phyloP scores from a whole-genome alignment of 106 monocot species.

The Dendrobium catenatum region DNA sequence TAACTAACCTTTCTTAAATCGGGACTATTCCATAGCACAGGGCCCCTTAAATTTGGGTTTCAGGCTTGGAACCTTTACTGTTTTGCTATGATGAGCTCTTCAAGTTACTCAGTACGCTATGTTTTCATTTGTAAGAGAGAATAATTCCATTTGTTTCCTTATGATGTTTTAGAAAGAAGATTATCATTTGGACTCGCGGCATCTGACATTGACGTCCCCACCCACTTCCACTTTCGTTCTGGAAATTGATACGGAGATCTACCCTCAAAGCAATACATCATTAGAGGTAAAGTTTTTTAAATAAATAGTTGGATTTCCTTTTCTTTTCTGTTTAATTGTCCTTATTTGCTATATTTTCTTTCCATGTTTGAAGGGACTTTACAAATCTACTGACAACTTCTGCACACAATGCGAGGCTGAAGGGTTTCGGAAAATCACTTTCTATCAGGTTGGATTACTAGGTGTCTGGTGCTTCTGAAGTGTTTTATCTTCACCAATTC shows the following conservation, averaged over 20 bases:
- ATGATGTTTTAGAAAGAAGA: slow-evolving; percentile 47
- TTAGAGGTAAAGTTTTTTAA: slow-evolving; percentile 64
- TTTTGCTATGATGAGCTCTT: neutral
- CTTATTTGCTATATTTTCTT: slow-evolving; percentile 12
- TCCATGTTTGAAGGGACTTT: slow-evolving; percentile 67
- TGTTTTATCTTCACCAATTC: neutral
- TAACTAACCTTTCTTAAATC: neutral
- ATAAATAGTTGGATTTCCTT: neutral
- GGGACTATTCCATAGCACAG: neutral
- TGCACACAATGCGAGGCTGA: slow-evolving; percentile 99
- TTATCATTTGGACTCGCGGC: slow-evolving; percentile 44
- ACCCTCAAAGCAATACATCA: slow-evolving; percentile 89
- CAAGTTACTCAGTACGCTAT: neutral
- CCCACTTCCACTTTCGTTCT: slow-evolving; percentile 56
- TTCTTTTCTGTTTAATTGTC: neutral
- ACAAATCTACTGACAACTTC: slow-evolving; percentile 79
- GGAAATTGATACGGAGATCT: slow-evolving; percentile 89
- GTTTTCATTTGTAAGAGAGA: neutral
- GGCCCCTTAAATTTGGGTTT: neutral
- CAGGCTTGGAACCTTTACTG: neutral
- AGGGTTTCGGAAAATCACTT: slow-evolving; percentile 94
- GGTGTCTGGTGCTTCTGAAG: neutral
- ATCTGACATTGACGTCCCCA: slow-evolving; percentile 58
- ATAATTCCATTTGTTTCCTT: neutral
- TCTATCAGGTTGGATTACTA: slow-evolving; percentile 65